Evolutionary conservation across 352 stramenopile genomes (phyloP), one percentile per base, ranked within the genome.

Genomic region (Pythium vanterpoolii): DNA sequence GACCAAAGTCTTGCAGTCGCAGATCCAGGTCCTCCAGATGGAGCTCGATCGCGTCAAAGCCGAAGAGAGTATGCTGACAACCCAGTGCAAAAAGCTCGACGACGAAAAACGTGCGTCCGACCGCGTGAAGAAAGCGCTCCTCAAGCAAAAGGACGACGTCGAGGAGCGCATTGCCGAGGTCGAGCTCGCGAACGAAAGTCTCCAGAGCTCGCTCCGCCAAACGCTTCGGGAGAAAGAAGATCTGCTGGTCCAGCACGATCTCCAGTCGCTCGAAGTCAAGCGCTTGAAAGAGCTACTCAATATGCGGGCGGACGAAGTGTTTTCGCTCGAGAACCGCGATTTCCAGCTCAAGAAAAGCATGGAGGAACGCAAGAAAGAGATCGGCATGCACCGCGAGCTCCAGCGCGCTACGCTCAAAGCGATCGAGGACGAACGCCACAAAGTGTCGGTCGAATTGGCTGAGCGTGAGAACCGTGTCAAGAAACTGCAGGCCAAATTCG

Each of bases 401-500:
- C 92, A 98, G 70, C 85, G 82, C 34, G 86, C 88, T 26, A 80
- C 93, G 36, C 82, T 96, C 62, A 93, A 92, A 55, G 64, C 69
- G 7, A 79, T 90, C 31, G 95, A 98, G 57, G 96, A 98, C 43
- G 95, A 98, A 68, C 76, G 90, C 1, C 96, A 98, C 66, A 95
- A 97, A 49, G 77, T 97, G 13, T 87, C 93, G 18, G 78, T 98
- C 11, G 93, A 98, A 64, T 72, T 97, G 11, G 86, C 76, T 0
- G 86, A 98, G 51, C 76, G 94, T 59, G 86, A 95, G 45, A 78
- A 83, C 34, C 72, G 77, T 4, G 88, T 98, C 9, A 81, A 93
- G 27, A 97, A 96, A 60, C 70, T 97, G n/a, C 87, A 97, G 55
- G 81, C 87, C 38, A 98, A 98, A 62, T 98, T 97, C 65, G 88